Evolutionary conservation across 176 grass and related monocot genomes (phyloP).

Genomic region (Luzula sylvatica): DNA sequence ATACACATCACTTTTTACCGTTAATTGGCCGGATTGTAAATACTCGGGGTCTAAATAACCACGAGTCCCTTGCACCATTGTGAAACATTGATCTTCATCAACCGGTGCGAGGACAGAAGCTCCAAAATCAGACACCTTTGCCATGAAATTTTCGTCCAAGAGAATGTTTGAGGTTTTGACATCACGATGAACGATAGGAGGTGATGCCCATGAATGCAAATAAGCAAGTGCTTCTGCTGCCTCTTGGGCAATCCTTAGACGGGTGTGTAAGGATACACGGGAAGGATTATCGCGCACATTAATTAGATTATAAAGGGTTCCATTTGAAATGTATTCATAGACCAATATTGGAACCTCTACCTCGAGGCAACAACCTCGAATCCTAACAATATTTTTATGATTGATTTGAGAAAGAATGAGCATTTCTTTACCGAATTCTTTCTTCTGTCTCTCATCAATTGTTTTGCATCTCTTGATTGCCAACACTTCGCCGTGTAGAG

Average conservation of each 20-base stretch:
- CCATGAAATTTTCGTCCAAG: neutral
- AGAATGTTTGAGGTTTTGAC: conserved; percentile 10
- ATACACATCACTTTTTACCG: conserved; percentile 14
- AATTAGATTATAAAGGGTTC: neutral
- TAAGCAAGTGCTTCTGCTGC: neutral
- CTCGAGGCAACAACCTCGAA: conserved; percentile 6
- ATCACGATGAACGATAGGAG: conserved; percentile 3
- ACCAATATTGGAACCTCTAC: conserved; percentile 5
- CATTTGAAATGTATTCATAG: conserved; percentile 8
- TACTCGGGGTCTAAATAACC: conserved; percentile 9
- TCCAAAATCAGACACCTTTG: conserved; percentile 13
- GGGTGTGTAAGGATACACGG: neutral
- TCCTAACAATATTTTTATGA: conserved; percentile 13
- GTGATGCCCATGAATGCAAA: neutral
- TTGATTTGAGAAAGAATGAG: conserved; percentile 13
- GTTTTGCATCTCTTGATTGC: conserved; percentile 10
- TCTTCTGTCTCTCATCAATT: conserved; percentile 4
- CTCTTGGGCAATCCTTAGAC: conserved; percentile 10
- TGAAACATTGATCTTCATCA: conserved; percentile 3
- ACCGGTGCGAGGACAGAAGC: neutral
- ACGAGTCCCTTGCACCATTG: conserved; percentile 1
- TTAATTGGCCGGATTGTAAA: conserved; percentile 5
- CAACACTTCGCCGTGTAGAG: neutral
- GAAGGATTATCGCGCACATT: neutral
- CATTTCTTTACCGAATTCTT: conserved; percentile 10